phyloP scores from a whole-genome alignment of 805 yeast species.

The Teunomyces pallodes region DNA sequence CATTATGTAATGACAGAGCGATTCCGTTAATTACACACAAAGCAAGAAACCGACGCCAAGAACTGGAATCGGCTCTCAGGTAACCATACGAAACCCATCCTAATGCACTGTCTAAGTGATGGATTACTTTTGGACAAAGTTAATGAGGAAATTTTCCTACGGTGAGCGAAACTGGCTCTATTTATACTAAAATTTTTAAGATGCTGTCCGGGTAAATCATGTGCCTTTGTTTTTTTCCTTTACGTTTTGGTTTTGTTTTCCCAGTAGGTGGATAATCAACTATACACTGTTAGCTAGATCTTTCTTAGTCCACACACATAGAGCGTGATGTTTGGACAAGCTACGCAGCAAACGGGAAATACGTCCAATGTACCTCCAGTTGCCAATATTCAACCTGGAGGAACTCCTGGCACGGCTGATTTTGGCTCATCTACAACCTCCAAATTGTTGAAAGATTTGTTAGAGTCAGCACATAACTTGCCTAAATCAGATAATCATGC shows the following conservation, averaged over 20 bases:
- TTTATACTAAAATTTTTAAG: slow-evolving; percentile 1
- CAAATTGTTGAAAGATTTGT: slow-evolving; percentile 58
- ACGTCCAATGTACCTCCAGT: background rate
- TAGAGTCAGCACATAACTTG: slow-evolving; percentile 73
- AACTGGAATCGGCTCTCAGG: slow-evolving; percentile 9
- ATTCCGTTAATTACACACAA: slow-evolving; percentile 10
- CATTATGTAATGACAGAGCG: slow-evolving; percentile 30
- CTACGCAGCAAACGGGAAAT: background rate
- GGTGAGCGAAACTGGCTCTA: background rate
- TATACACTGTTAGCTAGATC: too few relatives aligned
- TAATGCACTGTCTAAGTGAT: slow-evolving; percentile 67
- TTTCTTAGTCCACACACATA: too few relatives aligned
- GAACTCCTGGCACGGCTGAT: slow-evolving; percentile 5
- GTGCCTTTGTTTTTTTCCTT: background rate
- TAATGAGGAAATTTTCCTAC: slow-evolving; percentile 21
- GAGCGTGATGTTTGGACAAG: background rate
- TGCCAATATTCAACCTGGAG: background rate
- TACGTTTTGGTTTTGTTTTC: background rate
- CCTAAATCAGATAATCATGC: slow-evolving; percentile 61
- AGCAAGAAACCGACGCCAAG: slow-evolving; percentile 32
- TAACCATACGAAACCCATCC: slow-evolving; percentile 20
- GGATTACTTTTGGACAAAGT: slow-evolving; percentile 72
- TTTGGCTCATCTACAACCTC: slow-evolving; percentile 10
- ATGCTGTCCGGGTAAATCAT: slow-evolving; percentile 12
- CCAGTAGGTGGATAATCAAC: background rate